Evolutionary conservation across 192 early-diverging fungal species (phyloP), one percentile per base, ranked within the genome.

Genomic region (Rhizoclosmatium globosum): DNA sequence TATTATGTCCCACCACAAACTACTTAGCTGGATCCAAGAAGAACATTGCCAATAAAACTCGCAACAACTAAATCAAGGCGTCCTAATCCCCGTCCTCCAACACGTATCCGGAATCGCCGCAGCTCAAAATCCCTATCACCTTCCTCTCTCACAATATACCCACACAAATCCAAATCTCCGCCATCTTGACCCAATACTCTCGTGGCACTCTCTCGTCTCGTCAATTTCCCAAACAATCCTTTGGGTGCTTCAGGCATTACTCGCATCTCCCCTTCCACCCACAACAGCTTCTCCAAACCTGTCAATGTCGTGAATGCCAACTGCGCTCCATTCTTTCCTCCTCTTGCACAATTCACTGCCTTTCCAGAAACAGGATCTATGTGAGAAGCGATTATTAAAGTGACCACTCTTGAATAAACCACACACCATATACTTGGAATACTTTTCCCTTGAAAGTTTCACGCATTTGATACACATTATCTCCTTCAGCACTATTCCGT

Each of bases 21-120:
- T 31, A 31, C 31, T 31, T 31, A 31, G 31, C 11, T 64, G 9
- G 31, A 68, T 46, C 43, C 66, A 6, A 68, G 66, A 19, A 68
- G 13, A 4, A 68, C 66, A 7, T 62, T 4, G 4, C 60, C 60
- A 62, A 62, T 62, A 9, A 23, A 68, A 47, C 66, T 68, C 44
- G 11, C 42, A 6, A 74, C 56, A 17, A 59, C 41, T 38, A 74
- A 48, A 9, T 74, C 72, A 11, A 74, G 58, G 19, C 47, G n/a
- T 21, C 59, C 43, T 59, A 74, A 62, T 17, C 72, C 72, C 11
- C 72, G 72, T 41, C 72, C 72, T 4, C 72, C 72, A 44, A 74
- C 61, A 9, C 61, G 7, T n/a, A 74, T 74, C 43, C 72, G 56
- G 6, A 44, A 41, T 21, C 70, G 46, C 70, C 38, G 23, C 70